Conservation (phyloP, 345 rosid genomes). For the Linum lewisii region DNA sequence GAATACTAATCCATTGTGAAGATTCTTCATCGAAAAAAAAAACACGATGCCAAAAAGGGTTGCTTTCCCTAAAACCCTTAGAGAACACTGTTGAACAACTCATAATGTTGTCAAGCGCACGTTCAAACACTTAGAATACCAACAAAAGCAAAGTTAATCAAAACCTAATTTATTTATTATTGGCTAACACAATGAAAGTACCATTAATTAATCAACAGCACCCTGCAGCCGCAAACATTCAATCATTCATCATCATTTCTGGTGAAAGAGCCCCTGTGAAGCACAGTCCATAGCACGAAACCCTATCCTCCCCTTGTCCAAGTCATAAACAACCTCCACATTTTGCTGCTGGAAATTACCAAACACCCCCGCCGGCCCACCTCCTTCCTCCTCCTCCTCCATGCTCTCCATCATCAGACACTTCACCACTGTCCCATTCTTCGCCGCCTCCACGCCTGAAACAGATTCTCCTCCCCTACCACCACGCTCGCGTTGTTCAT, state of each 20-base stretch:
- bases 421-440: constrained; percentile 51
- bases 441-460: constrained; percentile 75
- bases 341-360: constrained; percentile 90
- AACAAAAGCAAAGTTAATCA: no score
- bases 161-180: no score
- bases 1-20: no score
- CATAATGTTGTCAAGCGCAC: not conserved
- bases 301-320: constrained; percentile 68
- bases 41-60: no score
- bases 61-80: no score
- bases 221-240: no score
- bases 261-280: constrained; percentile 2
- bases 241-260: no score
- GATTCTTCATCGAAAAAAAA: no score
- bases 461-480: constrained; percentile 48
- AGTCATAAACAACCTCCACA: constrained; percentile 64
- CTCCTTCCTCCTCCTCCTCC: constrained; percentile 44
- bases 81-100: no score
- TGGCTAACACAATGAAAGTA: no score
- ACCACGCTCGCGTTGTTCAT: constrained; percentile 58
- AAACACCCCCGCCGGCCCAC: constrained; percentile 70
- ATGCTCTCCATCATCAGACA: constrained; percentile 61
- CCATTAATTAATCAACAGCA: no score
- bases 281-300: constrained; percentile 76
- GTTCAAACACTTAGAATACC: no score